A percentile compares a stretch with the other conserved stretches of the same genome.
Conservation (phyloP, 208 protist species). For the Angomonas deanei region DNA sequence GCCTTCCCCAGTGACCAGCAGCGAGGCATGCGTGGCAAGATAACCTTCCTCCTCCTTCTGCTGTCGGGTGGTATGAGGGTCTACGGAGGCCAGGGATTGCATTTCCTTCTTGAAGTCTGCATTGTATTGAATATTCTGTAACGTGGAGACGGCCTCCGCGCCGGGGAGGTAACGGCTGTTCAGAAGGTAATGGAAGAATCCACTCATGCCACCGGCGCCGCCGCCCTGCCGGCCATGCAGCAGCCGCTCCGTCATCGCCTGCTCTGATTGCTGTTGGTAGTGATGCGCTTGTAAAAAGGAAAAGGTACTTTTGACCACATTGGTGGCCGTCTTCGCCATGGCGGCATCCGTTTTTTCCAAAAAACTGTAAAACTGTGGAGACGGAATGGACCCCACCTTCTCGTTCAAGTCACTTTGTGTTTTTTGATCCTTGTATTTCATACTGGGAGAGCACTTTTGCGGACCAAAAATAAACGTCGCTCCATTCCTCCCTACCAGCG, state of each 20-base stretch:
- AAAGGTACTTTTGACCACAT: conserved; percentile 28
- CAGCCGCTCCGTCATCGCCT: conserved; percentile 14
- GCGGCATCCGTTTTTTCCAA: conserved; percentile 40
- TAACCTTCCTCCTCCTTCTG: conserved; percentile 9
- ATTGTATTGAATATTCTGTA: conserved; percentile 20
- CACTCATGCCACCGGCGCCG: conserved; percentile 75
- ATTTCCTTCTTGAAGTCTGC: neutral
- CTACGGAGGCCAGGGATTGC: neutral
- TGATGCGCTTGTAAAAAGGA: neutral
- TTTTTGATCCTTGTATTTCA: neutral
- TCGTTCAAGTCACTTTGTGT: conserved; percentile 29
- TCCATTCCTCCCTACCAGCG: conserved; percentile 54
- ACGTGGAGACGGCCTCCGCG: conserved; percentile 48
- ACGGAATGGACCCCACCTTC: conserved; percentile 33
- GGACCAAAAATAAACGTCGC: conserved; percentile 70
- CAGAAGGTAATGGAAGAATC: conserved; percentile 60
- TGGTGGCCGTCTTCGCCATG: conserved; percentile 46
- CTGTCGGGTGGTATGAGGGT: neutral
- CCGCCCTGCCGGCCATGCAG: conserved; percentile 43
- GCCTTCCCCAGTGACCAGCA: conserved; percentile 65
- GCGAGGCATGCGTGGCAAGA: conserved; percentile 26
- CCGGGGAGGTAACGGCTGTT: conserved; percentile 40
- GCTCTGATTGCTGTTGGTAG: neutral
- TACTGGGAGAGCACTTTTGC: conserved; percentile 61
- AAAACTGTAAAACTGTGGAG: conserved; percentile 19